Base-by-base conservation (phyloP, 495 filamentous ascomycete species). In the Lentithecium fluviatile region DNA sequence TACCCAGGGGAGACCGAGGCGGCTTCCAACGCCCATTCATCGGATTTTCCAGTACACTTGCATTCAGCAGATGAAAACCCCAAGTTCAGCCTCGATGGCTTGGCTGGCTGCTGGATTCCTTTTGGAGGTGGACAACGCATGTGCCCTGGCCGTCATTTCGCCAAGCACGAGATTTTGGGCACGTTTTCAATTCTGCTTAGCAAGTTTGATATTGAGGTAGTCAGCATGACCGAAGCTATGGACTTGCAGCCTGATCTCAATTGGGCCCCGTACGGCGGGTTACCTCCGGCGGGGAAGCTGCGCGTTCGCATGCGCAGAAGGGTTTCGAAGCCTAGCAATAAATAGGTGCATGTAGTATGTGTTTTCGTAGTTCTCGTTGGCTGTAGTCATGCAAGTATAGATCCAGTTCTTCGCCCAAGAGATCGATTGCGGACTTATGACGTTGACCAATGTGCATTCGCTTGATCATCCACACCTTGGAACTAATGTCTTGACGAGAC, bases 121-220 rank as follows among this genome's bases (percentile, higher is more conserved):
- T 63, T 50, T 46, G 52, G 53, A 6, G 17, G 40, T n/a, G 61
- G 61, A 2, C 24, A 49, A 20, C 46, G 34, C 23, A 58, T 64
- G 37, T 64, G 61, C 36, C 53, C 61, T 10, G 61, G 61, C 6
- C 45, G 61, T 2, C 47, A 52, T 20, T 64, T 64, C 20, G 61
- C 61, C 7, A 64, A 64, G 55, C 46, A 64, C 21, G 55, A 64
- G 56, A 54, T 64, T 36, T 45, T 64, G 12, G 13, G 26, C 34
- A 52, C 15, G 20, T 24, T 59, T 17, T 32, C 45, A 7, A 21
- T 58, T 34, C 6, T 64, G 23, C 7, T 64, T 4, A 12, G 20
- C 12, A 36, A n/a, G 8, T 64, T 64, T 48, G 61, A 64, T 17
- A 11, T 64, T 36, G 61, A 64, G 45, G 13, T 59, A 1, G 13